These are phyloP conservation scores for Cryptomeria japonica DNA, from an alignment of 75 land plant species.

Conservation along the genomic window DNA sequence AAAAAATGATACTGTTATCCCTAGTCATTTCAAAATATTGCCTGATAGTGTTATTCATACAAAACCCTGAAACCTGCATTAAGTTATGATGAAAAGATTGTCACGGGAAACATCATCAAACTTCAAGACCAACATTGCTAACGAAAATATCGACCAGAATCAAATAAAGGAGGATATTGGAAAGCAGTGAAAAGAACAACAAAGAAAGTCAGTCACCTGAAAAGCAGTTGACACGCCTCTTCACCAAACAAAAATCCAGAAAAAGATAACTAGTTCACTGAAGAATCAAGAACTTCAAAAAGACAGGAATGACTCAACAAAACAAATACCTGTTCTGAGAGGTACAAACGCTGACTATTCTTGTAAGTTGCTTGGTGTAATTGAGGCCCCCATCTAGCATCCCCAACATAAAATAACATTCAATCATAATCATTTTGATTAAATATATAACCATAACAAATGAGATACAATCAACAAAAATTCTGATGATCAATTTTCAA, in stretches of 20 bases:
- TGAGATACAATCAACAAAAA: background rate
- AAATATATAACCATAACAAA: background rate
- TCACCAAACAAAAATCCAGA: background rate
- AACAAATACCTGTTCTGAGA: conserved; percentile 77
- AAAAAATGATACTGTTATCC: background rate
- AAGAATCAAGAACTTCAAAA: background rate
- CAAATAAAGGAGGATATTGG: background rate
- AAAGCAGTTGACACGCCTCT: background rate
- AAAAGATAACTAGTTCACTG: background rate
- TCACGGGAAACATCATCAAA: background rate
- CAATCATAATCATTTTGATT: background rate
- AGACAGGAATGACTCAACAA: background rate
- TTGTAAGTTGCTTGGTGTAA: conserved; percentile 80
- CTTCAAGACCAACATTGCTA: background rate
- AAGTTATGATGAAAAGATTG: background rate
- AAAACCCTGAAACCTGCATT: background rate
- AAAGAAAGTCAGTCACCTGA: background rate
- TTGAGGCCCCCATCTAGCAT: conserved; percentile 83
- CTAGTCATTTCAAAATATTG: background rate
- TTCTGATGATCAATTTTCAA: background rate
- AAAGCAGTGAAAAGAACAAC: background rate
- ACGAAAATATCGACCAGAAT: background rate
- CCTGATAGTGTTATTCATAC: background rate
- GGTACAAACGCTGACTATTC: conserved; percentile 83
- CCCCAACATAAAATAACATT: conserved; percentile 8